Evolutionary conservation across 2,329 filamentous ascomycete genomes (phyloP).

Genomic region (Sordariomycetes sp.): DNA sequence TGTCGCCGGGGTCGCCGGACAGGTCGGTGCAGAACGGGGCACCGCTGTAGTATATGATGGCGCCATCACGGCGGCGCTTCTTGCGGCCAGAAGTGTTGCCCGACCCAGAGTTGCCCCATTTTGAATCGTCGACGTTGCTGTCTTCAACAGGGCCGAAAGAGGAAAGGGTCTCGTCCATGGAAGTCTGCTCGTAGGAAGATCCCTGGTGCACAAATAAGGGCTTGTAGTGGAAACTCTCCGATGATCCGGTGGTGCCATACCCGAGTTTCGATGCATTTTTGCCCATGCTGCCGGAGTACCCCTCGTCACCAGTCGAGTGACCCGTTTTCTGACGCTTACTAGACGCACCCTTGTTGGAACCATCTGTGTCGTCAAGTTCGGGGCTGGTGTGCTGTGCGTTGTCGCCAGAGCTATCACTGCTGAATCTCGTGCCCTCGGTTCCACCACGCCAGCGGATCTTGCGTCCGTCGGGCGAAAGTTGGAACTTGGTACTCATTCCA

Average conservation of each 20-base stretch:
- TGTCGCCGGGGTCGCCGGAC: conserved; percentile 52
- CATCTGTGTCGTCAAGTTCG: conserved; percentile 39
- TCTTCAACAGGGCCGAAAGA: conserved; percentile 37
- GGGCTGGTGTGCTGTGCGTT: conserved; percentile 32
- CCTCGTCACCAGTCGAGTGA: conserved; percentile 22
- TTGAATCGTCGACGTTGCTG: conserved; percentile 37
- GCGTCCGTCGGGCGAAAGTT: conserved; percentile 66
- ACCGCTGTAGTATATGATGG: conserved; percentile 77
- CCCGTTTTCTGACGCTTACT: conserved; percentile 37
- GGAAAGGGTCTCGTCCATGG: conserved; percentile 37
- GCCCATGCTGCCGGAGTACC: conserved; percentile 21
- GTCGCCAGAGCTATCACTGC: conserved; percentile 50
- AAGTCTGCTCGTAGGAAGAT: conserved; percentile 35
- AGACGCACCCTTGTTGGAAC: conserved; percentile 28
- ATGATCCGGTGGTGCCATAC: conserved; percentile 25
- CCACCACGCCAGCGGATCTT: conserved; percentile 76
- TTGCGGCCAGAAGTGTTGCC: conserved; percentile 36
- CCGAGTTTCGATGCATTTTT: conserved; percentile 31
- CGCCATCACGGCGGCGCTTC: conserved; percentile 55
- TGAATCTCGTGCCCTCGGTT: conserved; percentile 52
- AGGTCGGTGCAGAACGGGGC: conserved; percentile 75
- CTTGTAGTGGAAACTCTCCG: conserved; percentile 52
- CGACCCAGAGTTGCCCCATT: conserved; percentile 37
- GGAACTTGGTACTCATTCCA: conserved; percentile 65
- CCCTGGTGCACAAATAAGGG: conserved; percentile 48